phyloP scores from a whole-genome alignment of 1,284 basidiomycete species.

The Sutorius eximius region DNA sequence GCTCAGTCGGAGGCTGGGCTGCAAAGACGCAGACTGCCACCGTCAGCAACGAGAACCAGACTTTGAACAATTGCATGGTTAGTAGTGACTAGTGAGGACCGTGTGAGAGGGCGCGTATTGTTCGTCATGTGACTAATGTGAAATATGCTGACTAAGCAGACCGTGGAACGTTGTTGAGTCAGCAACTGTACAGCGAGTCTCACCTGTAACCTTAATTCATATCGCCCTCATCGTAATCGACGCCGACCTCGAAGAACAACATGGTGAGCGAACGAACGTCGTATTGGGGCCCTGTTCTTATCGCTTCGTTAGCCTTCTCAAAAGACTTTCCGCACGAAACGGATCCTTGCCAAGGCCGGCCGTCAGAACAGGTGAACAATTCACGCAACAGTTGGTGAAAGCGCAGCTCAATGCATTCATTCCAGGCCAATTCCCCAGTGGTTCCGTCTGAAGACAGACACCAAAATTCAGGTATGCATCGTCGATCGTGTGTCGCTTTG shows the following conservation, averaged over 20 bases:
- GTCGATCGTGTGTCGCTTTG: neutral
- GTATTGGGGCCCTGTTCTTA: neutral
- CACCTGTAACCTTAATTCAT: constrained; percentile 29
- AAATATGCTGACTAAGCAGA: constrained; percentile 1
- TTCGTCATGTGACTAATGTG: neutral
- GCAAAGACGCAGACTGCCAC: constrained; percentile 39
- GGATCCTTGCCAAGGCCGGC: constrained; percentile 93
- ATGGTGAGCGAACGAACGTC: constrained; percentile 25
- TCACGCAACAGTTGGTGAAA: neutral
- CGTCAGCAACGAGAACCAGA: constrained; percentile 43
- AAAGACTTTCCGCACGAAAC: constrained; percentile 97
- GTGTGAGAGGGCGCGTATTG: neutral
- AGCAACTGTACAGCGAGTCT: constrained; percentile 36
- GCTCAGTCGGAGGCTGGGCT: constrained; percentile 49
- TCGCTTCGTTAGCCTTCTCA: constrained; percentile 78
- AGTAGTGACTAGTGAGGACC: too few relatives aligned
- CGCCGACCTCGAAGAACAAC: constrained; percentile 20
- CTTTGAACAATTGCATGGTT: constrained; percentile 48
- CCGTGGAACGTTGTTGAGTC: constrained; percentile 30
- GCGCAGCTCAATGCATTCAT: constrained; percentile 1
- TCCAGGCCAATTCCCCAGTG: constrained; percentile 92
- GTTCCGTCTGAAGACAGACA: constrained; percentile 97
- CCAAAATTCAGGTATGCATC: constrained; percentile 84
- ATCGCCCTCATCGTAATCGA: constrained; percentile 18
- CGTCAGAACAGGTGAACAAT: constrained; percentile 88